Evolutionary conservation across 352 stramenopile species (phyloP).

Genomic region (Phytophthora pisi): DNA sequence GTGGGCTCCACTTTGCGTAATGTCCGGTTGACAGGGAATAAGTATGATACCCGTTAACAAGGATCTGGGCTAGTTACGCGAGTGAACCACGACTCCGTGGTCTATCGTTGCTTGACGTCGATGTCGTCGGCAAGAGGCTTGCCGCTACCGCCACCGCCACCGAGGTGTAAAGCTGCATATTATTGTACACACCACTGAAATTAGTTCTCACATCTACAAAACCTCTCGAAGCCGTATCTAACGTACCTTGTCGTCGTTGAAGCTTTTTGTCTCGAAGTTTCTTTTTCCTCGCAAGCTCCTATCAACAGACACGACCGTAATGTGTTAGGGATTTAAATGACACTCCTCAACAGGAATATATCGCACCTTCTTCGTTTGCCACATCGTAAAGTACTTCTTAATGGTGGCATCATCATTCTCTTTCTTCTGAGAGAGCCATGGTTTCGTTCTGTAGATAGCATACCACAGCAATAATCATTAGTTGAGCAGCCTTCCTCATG

Average conservation of each 20-base stretch:
- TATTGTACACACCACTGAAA: neutral
- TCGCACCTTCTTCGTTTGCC: slow-evolving; percentile 68
- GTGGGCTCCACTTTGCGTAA: slow-evolving; percentile 7
- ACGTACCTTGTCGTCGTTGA: slow-evolving; percentile 61
- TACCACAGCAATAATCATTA: slow-evolving; percentile 5
- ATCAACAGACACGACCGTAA: neutral
- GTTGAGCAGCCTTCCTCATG: neutral
- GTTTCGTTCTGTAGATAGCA: slow-evolving; percentile 49
- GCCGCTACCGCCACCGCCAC: slow-evolving; percentile 29
- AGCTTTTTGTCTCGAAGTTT: slow-evolving; percentile 79
- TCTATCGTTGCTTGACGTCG: slow-evolving; percentile 42
- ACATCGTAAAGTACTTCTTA: slow-evolving; percentile 65
- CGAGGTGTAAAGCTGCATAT: slow-evolving; percentile 29
- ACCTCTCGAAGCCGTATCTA: neutral
- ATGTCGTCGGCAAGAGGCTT: slow-evolving; percentile 30
- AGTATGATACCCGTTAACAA: neutral
- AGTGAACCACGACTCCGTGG: slow-evolving; percentile 16
- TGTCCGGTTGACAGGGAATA: slow-evolving; percentile 1
- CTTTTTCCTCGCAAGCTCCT: slow-evolving; percentile 76
- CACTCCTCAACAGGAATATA: neutral
- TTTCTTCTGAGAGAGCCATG: slow-evolving; percentile 62
- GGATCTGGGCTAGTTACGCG: neutral
- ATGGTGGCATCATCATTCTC: slow-evolving; percentile 52
- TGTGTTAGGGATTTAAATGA: neutral
- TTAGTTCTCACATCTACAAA: neutral